Evolutionary conservation across 2,329 filamentous ascomycete species (phyloP).

Genomic region (Sporothrix euskadiensis): DNA sequence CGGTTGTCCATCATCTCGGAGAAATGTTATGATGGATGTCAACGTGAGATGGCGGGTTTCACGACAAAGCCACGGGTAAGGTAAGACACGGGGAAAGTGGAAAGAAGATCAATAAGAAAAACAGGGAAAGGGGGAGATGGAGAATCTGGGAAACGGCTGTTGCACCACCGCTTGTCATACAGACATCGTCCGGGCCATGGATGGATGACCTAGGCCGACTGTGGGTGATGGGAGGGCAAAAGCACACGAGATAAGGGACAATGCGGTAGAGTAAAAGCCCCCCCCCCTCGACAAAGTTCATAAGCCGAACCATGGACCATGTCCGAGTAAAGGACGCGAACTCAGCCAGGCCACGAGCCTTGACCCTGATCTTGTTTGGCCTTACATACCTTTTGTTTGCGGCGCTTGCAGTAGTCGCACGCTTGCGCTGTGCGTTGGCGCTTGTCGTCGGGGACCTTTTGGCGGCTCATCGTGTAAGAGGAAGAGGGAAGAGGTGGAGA

Average conservation of each 20-base stretch:
- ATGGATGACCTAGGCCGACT: neutral
- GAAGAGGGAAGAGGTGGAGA: neutral
- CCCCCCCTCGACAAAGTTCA: neutral
- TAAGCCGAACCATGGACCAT: neutral
- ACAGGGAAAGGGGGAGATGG: neutral
- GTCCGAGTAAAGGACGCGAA: neutral
- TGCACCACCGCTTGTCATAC: slow-evolving; percentile 18
- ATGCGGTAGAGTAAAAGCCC: neutral
- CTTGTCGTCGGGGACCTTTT: slow-evolving; percentile 59
- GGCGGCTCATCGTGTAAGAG: slow-evolving; percentile 49
- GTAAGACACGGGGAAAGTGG: neutral
- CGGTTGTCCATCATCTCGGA: too few species aligned
- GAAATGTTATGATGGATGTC: neutral
- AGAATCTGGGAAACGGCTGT: neutral
- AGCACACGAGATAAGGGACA: neutral
- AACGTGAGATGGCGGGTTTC: neutral
- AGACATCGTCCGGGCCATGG: neutral
- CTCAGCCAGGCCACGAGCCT: neutral
- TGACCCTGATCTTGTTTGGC: neutral
- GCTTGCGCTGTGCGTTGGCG: slow-evolving; percentile 64
- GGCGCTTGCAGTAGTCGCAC: slow-evolving; percentile 64
- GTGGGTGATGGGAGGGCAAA: neutral
- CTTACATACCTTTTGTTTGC: slow-evolving; percentile 64
- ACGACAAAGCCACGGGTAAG: neutral
- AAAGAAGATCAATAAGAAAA: neutral